A percentile compares a stretch with the other conserved stretches of the same genome.
phyloP scores from a whole-genome alignment of 495 filamentous ascomycete genomes.

The Penicillium cataractarum region DNA sequence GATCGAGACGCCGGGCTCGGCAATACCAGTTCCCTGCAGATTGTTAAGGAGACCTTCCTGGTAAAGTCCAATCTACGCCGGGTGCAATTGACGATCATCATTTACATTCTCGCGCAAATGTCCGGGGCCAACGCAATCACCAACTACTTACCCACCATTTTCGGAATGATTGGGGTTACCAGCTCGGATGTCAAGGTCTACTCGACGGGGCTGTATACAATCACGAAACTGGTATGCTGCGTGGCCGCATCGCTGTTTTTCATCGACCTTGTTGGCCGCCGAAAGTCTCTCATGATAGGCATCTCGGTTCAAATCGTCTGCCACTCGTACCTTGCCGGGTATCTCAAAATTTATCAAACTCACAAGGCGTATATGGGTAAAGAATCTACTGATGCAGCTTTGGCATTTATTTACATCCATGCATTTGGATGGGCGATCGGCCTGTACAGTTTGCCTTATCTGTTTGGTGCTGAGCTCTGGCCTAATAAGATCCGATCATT shows the following conservation, averaged over 20 bases:
- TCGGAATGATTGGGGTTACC: constrained; percentile 58
- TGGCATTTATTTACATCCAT: constrained; percentile 54
- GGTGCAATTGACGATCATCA: constrained; percentile 14
- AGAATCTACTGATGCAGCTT: constrained; percentile 50
- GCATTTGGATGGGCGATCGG: constrained; percentile 66
- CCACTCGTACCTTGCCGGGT: constrained; percentile 64
- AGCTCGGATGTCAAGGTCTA: constrained; percentile 61
- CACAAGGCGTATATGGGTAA: not conserved
- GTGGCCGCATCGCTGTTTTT: constrained; percentile 61
- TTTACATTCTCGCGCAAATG: constrained; percentile 22
- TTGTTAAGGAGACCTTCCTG: constrained; percentile 15
- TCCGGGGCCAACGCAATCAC: constrained; percentile 28
- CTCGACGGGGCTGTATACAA: constrained; percentile 63
- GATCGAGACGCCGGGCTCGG: not conserved
- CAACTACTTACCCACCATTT: constrained; percentile 55
- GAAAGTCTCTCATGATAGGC: constrained; percentile 58
- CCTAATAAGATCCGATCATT: constrained; percentile 44
- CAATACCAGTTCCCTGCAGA: not conserved
- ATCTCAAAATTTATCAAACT: constrained; percentile 37
- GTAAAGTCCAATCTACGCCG: constrained; percentile 21
- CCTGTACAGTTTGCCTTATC: constrained; percentile 69
- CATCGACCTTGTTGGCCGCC: constrained; percentile 65
- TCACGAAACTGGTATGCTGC: constrained; percentile 62
- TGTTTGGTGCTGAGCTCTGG: constrained; percentile 68
- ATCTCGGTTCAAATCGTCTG: constrained; percentile 57